These are phyloP conservation scores for Linum tenue DNA, from an alignment of 345 rosid genomes.

Conservation along the genomic window DNA sequence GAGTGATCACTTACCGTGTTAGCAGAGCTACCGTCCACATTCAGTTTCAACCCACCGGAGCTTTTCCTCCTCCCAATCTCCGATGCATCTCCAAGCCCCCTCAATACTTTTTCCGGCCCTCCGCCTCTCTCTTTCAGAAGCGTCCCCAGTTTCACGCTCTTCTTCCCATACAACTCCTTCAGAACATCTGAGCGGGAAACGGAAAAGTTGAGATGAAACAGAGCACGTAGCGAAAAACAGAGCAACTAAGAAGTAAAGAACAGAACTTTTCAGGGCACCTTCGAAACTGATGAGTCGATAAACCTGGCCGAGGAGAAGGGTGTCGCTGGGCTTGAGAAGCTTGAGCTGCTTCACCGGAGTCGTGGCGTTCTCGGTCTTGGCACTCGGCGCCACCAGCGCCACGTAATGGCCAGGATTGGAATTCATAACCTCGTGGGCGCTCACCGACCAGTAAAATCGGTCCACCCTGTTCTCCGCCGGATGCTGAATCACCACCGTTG, in stretches of 20 bases:
- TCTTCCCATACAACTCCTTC: conserved; percentile 67
- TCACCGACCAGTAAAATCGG: conserved; percentile 65
- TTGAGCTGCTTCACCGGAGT: conserved; percentile 60
- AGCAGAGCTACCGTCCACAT: conserved; percentile 8
- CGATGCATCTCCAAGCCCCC: conserved; percentile 20
- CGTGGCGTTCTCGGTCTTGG: conserved; percentile 31
- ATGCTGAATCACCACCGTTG: conserved; percentile 70
- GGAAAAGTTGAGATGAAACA: too few species aligned
- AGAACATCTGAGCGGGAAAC: conserved; percentile 37
- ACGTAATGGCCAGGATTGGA: conserved; percentile 80
- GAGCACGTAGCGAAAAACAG: background rate
- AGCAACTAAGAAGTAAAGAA: background rate
- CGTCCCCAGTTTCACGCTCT: conserved; percentile 64
- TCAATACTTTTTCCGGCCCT: background rate
- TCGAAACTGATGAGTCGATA: conserved; percentile 77
- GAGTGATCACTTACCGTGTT: background rate
- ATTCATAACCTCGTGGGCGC: conserved; percentile 60
- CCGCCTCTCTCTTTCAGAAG: conserved; percentile 42
- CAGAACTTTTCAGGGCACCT: conserved; percentile 22
- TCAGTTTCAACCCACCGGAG: conserved; percentile 8
- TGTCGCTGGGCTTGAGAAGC: conserved; percentile 70
- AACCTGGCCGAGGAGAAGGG: conserved; percentile 58
- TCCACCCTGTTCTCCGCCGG: conserved; percentile 55
- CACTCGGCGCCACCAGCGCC: conserved; percentile 39
- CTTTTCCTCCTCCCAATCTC: conserved; percentile 23